Conservation (phyloP, 768 basidiomycete genomes). For the Butyriboletus loyo region DNA sequence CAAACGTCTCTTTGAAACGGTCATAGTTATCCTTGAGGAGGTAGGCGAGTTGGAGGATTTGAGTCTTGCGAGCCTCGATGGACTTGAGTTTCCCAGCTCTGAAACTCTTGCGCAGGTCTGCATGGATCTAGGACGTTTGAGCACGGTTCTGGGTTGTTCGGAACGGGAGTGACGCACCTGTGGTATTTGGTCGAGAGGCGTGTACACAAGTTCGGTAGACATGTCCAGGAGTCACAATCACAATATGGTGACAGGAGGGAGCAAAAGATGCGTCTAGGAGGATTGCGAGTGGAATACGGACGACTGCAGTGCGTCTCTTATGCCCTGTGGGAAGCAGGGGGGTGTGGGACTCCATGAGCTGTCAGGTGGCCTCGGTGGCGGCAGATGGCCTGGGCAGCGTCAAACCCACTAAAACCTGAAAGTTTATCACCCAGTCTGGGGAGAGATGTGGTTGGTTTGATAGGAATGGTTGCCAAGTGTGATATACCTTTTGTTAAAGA, state of each 20-base stretch:
- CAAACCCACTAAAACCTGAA: too few species aligned
- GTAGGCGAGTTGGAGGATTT: slow-evolving; percentile 73
- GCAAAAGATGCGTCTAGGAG: background rate
- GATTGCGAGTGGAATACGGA: background rate
- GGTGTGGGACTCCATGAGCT: too few species aligned
- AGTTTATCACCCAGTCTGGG: too few species aligned
- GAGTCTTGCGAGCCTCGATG: slow-evolving; percentile 69
- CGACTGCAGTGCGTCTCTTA: too few species aligned
- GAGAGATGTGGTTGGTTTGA: too few species aligned
- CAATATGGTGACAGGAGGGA: background rate
- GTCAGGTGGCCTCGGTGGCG: too few species aligned
- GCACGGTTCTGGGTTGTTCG: background rate
- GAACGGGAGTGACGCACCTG: slow-evolving; percentile 32
- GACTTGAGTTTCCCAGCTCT: slow-evolving; percentile 59
- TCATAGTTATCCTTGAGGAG: slow-evolving; percentile 69
- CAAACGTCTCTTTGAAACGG: slow-evolving; percentile 56
- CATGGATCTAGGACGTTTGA: slow-evolving; percentile 46
- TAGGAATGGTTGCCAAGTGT: too few species aligned
- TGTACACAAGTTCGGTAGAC: slow-evolving; percentile 39
- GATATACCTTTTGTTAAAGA: too few species aligned
- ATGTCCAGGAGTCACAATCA: slow-evolving; percentile 3
- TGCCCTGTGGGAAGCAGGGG: too few species aligned
- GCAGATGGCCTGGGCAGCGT: too few species aligned
- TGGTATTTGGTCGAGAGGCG: slow-evolving; percentile 52
- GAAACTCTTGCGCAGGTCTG: slow-evolving; percentile 56